Base-by-base conservation (phyloP, 2,329 filamentous ascomycete genomes). In the Myriosclerotinia curreyana region DNA sequence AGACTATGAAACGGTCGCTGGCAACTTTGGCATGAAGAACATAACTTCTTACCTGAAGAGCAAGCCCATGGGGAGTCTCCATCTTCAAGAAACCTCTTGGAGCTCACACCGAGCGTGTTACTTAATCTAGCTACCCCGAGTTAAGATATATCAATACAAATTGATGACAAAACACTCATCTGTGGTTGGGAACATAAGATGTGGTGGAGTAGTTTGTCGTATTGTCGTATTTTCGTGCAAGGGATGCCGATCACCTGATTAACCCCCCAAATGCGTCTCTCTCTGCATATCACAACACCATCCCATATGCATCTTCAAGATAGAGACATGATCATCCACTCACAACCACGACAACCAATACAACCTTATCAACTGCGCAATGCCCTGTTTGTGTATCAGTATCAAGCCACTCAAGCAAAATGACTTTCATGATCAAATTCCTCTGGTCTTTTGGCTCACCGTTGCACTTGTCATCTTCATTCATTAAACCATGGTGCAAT, bases 401-500 rank as follows among this genome's bases (percentile, higher is more conserved):
- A 34, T 56, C 11, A 34, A 44, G 28, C 54, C 54, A 58, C 40
- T 22, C 40, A 31, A 22, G 12, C 54, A 56, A 36, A 2, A 58
- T 59, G 61, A 22, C 36, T 58, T 20, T 28, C 15, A 52, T 28
- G 12, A 51, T 48, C 17, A 28, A n/a, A 11, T 25, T 8, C 20
- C 31, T 49, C 15, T 42, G 22, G 22, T 12, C 6, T 36, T 58
- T 40, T 49, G 38, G 49, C 49, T 60, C 50, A 31, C 25, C 49
- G 22, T 36, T 44, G 20, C 56, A 54, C 44, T 49, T 11, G 25
- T 5, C 25, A 34, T 28, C 34, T 36, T 38, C 60, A 34, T 60
- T 40, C 12, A 25, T 63, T 54, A 60, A 60, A 52, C 40, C 5
- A 69, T 70, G 67, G 64, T 53, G 22, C 54, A 70, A 25, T 51